Evolutionary conservation across 1,284 basidiomycete genomes (phyloP).

Genomic region (Agaricales sp.): DNA sequence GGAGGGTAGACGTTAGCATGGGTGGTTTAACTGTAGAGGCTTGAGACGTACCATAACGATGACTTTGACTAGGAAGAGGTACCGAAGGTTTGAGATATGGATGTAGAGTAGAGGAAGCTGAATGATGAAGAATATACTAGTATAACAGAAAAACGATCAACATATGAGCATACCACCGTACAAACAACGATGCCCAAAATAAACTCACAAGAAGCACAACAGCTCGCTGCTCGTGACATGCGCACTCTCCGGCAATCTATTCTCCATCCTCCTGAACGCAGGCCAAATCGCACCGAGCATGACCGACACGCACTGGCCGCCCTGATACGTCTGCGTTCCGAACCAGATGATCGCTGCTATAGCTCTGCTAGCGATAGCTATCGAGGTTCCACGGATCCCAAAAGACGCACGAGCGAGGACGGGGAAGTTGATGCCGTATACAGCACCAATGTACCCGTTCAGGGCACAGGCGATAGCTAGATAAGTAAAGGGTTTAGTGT

Average conservation of each 20-base stretch:
- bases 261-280: conserved; percentile 40
- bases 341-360: conserved; percentile 13
- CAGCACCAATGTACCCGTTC: conserved; percentile 15
- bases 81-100: conserved; percentile 49
- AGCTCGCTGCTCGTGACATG: conserved; percentile 42
- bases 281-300: conserved; percentile 64
- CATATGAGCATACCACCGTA: no score
- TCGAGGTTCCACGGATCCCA: conserved; percentile 12
- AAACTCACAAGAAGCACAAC: conserved; percentile 10
- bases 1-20: neutral
- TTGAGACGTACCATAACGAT: conserved; percentile 24
- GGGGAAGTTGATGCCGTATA: conserved; percentile 15
- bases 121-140: conserved; percentile 55
- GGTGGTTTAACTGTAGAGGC: neutral
- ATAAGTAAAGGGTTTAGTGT: neutral
- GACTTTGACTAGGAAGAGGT: conserved; percentile 53
- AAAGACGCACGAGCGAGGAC: conserved; percentile 13
- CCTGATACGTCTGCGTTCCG: conserved; percentile 14
- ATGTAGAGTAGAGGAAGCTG: conserved; percentile 53
- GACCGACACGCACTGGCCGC: conserved; percentile 14
- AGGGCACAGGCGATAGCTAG: conserved; percentile 13
- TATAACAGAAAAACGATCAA: conserved; percentile 8
- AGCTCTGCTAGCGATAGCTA: conserved; percentile 15
- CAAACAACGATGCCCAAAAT: neutral
- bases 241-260: conserved; percentile 37